phyloP scores from a whole-genome alignment of 768 basidiomycete genomes.

The Boletus sensibilis region DNA sequence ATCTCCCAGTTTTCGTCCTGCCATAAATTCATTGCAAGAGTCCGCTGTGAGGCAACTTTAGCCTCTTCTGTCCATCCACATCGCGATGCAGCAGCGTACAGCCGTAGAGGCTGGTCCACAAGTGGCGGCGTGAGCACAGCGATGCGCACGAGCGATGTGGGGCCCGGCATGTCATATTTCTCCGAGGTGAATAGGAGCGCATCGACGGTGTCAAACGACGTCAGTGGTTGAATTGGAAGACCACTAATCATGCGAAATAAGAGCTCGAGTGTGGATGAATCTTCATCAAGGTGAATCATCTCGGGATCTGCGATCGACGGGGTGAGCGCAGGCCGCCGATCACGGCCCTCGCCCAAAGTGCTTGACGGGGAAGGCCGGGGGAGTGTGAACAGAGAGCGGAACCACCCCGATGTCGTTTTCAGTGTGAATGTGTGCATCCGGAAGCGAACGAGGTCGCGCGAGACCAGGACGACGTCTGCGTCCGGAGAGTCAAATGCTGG shows the following conservation, averaged over 20 bases:
- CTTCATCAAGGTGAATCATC: slow-evolving; percentile 57
- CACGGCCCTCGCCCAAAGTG: background rate
- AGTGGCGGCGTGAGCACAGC: slow-evolving; percentile 54
- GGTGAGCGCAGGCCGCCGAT: slow-evolving; percentile 1
- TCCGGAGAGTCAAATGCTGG: slow-evolving; percentile 51
- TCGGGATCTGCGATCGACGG: slow-evolving; percentile 28
- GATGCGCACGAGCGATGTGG: slow-evolving; percentile 57
- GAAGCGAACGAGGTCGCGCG: slow-evolving; percentile 51
- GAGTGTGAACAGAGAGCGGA: slow-evolving; percentile 54
- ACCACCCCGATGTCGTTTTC: slow-evolving; percentile 60
- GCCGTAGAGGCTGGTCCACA: slow-evolving; percentile 47
- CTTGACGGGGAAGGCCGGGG: slow-evolving; percentile 37
- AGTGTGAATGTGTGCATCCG: slow-evolving; percentile 59
- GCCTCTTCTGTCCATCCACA: slow-evolving; percentile 61
- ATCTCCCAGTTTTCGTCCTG: slow-evolving; percentile 42
- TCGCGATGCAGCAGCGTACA: slow-evolving; percentile 55
- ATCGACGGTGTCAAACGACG: slow-evolving; percentile 55
- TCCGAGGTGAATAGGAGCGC: slow-evolving; percentile 60
- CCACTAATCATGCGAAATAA: slow-evolving; percentile 64
- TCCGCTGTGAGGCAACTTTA: slow-evolving; percentile 50
- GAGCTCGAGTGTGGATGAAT: slow-evolving; percentile 50
- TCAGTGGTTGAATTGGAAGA: slow-evolving; percentile 47
- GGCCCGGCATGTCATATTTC: slow-evolving; percentile 71
- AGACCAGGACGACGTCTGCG: slow-evolving; percentile 53
- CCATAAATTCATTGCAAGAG: slow-evolving; percentile 54